Percentiles rank a stretch among this genome's conserved stretches.
These are phyloP conservation scores for Spirogloea muscicola DNA, from an alignment of 139 green algal species.

Conservation along the genomic window DNA sequence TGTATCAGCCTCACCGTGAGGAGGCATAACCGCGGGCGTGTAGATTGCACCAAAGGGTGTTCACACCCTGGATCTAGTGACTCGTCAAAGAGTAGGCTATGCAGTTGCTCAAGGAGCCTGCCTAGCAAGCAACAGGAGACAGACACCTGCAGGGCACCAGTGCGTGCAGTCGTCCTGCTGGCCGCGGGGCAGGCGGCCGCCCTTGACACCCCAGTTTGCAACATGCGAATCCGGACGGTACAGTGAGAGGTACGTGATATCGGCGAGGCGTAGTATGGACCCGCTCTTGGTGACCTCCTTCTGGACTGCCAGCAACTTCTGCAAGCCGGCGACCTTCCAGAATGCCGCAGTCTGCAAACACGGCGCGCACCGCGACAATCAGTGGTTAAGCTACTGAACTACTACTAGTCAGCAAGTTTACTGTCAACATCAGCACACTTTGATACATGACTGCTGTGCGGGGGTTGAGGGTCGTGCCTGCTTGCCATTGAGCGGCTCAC, in stretches of 20 bases:
- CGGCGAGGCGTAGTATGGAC: conserved; percentile 5
- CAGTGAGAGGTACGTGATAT: background rate
- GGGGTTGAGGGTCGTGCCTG: background rate
- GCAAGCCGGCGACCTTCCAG: background rate
- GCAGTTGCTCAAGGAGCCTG: no score
- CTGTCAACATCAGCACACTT: background rate
- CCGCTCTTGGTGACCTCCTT: background rate
- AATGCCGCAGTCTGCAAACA: background rate
- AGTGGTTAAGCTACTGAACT: background rate
- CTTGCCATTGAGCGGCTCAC: background rate
- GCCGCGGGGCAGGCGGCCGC: background rate
- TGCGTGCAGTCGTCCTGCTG: conserved; percentile 26
- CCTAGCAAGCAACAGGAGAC: no score
- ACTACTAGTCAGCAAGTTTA: no score
- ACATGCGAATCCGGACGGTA: conserved; percentile 19
- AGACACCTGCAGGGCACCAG: conserved; percentile 21
- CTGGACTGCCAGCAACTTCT: background rate
- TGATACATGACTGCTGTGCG: background rate
- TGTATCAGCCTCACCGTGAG: no score
- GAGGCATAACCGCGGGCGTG: no score
- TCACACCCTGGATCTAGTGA: no score
- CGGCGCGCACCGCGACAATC: background rate
- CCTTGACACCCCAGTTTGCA: conserved; percentile 18
- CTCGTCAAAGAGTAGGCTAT: no score
- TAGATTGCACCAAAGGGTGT: no score